Conservation (phyloP, 192 early-diverging fungal species). For the Geranomyces variabilis region DNA sequence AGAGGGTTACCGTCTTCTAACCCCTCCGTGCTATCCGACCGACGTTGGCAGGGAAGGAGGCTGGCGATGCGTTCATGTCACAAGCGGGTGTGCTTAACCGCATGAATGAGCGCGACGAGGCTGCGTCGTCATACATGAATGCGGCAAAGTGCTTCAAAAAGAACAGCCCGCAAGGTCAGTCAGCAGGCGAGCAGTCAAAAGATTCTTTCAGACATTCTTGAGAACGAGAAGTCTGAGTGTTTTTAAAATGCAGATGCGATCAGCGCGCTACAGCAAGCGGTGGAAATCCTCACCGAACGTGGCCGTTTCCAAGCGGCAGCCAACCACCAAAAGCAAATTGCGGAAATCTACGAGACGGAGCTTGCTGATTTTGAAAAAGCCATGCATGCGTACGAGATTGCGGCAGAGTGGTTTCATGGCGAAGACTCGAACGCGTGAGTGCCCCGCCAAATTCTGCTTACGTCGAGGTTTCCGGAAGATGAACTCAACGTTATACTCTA, state of each 20-base stretch:
- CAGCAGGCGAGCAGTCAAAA: background rate
- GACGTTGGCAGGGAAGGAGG: conserved; percentile 88
- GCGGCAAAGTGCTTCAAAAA: conserved; percentile 94
- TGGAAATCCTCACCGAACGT: conserved; percentile 78
- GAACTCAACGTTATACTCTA: background rate
- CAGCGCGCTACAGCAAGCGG: conserved; percentile 72
- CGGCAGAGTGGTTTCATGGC: conserved; percentile 90
- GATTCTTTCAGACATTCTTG: background rate
- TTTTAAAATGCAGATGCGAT: conserved; percentile 85
- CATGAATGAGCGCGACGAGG: conserved; percentile 82
- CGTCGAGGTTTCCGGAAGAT: too few species aligned
- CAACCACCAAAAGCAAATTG: conserved; percentile 92
- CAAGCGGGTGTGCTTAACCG: conserved; percentile 81
- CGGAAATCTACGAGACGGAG: conserved; percentile 87
- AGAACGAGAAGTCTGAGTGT: background rate
- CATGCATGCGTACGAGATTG: conserved; percentile 84
- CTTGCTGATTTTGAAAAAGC: conserved; percentile 77
- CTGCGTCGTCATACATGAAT: conserved; percentile 77
- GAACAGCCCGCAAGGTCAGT: conserved; percentile 59
- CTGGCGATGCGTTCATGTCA: conserved; percentile 89
- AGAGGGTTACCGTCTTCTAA: too few species aligned
- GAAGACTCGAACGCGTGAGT: conserved; percentile 90
- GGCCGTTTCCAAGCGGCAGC: conserved; percentile 90
- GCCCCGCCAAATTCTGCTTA: background rate
- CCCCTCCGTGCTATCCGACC: too few species aligned